Percentiles rank a stretch among this genome's conserved stretches.
Conservation (phyloP, 2,329 filamentous ascomycete species). For the Pseudogymnoascus sp. region DNA sequence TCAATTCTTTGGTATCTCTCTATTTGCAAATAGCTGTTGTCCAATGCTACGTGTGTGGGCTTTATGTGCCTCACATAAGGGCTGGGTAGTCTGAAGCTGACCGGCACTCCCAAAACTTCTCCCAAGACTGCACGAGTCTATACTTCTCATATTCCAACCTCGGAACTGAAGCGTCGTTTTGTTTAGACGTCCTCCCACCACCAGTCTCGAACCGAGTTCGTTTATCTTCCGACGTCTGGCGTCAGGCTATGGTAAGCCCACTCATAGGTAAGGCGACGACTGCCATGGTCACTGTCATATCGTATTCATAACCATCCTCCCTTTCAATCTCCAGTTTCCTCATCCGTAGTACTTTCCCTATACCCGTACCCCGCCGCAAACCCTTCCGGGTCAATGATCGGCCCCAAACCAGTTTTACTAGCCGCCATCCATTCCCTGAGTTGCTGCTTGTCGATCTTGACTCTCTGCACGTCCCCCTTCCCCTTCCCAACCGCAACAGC, state of each 20-base stretch:
- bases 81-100: not conserved
- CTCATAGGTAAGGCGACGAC: not conserved
- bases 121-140: not conserved
- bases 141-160: not conserved
- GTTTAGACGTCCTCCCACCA: not conserved
- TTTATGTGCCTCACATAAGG: not conserved
- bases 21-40: not conserved
- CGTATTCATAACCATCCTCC: not conserved
- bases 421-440: conserved; percentile 58
- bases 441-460: conserved; percentile 44
- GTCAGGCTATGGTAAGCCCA: not conserved
- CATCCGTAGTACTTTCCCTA: conserved; percentile 31
- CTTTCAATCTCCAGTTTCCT: conserved; percentile 25
- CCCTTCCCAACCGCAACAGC: conserved; percentile 47
- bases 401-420: conserved; percentile 45
- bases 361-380: conserved; percentile 62
- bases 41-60: not conserved
- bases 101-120: not conserved
- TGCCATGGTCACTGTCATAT: not conserved
- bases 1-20: not conserved
- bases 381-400: conserved; percentile 62
- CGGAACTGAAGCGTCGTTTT: not conserved
- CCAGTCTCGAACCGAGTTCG: not conserved
- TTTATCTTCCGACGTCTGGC: not conserved
- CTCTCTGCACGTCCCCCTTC: conserved; percentile 34